Percentiles rank a stretch among this genome's conserved stretches.
phyloP scores from a whole-genome alignment of 345 rosid species.

The Syzygium aqueum region DNA sequence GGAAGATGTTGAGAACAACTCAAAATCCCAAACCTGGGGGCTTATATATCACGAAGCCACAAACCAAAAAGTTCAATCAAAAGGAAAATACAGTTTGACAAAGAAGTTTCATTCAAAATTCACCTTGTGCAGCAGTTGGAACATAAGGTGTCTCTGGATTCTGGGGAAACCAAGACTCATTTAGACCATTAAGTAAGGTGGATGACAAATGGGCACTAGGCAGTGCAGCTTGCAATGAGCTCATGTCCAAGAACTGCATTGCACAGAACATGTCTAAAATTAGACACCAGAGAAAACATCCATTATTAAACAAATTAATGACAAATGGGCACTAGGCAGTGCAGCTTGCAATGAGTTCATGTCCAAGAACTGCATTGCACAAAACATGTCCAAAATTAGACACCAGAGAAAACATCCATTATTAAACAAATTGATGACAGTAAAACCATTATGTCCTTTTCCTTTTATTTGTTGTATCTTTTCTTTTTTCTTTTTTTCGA shows the following conservation, averaged over 20 bases:
- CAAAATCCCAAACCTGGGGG: not conserved
- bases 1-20: not conserved
- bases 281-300: not conserved
- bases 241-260: slow-evolving; percentile 76
- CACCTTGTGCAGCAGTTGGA: slow-evolving; percentile 63
- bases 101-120: not conserved
- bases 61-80: not conserved
- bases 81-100: not conserved
- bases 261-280: slow-evolving; percentile 1
- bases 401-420: not conserved
- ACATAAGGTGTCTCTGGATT: slow-evolving; percentile 29
- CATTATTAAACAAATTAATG: too few relatives aligned
- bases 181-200: slow-evolving; percentile 32
- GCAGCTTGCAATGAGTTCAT: slow-evolving; percentile 66
- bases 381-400: not conserved
- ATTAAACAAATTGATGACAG: not conserved
- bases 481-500: not conserved
- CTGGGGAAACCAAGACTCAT: slow-evolving; percentile 62
- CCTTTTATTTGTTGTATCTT: not conserved
- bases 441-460: not conserved
- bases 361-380: slow-evolving; percentile 62
- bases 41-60: not conserved
- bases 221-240: slow-evolving; percentile 58
- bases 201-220: slow-evolving; percentile 48
- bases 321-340: slow-evolving; percentile 49